phyloP scores from a whole-genome alignment of 352 stramenopile species.

The Elongisporangium prolatum region DNA sequence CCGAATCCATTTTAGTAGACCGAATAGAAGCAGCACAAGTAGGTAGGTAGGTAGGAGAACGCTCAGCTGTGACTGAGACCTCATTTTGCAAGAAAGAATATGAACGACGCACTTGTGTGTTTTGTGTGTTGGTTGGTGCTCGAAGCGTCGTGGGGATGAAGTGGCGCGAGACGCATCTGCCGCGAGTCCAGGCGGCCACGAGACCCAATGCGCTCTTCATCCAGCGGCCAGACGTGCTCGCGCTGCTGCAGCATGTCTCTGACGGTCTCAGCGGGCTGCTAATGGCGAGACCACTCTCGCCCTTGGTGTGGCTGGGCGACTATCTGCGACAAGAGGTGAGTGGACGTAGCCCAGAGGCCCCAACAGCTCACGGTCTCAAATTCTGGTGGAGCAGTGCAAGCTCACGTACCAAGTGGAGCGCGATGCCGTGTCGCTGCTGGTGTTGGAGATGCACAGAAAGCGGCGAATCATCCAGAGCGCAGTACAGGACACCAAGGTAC shows the following conservation, averaged over 20 bases:
- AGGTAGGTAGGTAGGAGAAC: neutral
- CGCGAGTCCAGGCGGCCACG: slow-evolving; percentile 13
- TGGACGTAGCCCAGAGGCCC: neutral
- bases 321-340: slow-evolving; percentile 48
- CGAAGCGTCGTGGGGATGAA: neutral
- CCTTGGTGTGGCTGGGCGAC: slow-evolving; percentile 52
- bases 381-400: slow-evolving; percentile 37
- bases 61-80: neutral
- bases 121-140: neutral
- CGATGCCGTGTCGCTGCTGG: slow-evolving; percentile 29
- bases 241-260: too few species aligned
- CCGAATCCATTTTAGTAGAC: neutral
- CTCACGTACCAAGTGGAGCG: slow-evolving; percentile 41
- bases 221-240: slow-evolving; percentile 2
- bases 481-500: slow-evolving; percentile 39
- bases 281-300: slow-evolving; percentile 9
- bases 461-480: slow-evolving; percentile 52
- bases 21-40: neutral
- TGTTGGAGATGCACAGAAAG: slow-evolving; percentile 71
- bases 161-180: slow-evolving; percentile 25
- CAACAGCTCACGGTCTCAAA: neutral
- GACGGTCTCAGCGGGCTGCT: slow-evolving; percentile 10
- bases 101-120: neutral
- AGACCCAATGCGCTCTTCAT: slow-evolving; percentile 42
- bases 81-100: neutral